Percentiles rank a stretch among this genome's conserved stretches.
phyloP scores from a whole-genome alignment of 2,329 filamentous ascomycete genomes.

The Colletotrichum destructivum region DNA sequence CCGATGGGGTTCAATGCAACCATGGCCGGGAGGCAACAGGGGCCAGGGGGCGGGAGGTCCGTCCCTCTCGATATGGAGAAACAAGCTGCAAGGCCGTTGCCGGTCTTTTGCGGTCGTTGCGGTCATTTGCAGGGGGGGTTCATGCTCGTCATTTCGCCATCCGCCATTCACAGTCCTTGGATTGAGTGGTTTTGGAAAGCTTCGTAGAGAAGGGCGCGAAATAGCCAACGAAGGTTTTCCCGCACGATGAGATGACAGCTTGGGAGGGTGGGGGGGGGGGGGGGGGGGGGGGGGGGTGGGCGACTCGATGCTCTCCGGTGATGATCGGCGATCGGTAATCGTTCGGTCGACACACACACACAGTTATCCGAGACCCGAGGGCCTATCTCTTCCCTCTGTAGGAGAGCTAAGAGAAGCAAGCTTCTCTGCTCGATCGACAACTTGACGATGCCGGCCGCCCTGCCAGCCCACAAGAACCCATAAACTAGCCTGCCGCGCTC shows the following conservation, averaged over 20 bases:
- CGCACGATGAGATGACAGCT: slow-evolving; percentile 3
- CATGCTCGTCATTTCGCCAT: slow-evolving; percentile 9
- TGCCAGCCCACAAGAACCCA: not conserved
- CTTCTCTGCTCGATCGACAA: too few relatives aligned
- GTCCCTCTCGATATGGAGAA: not conserved
- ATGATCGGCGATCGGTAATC: not conserved
- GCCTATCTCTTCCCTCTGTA: not conserved
- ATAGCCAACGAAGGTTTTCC: not conserved
- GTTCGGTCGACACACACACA: not conserved
- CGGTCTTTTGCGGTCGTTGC: too few relatives aligned
- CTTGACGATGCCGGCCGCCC: not conserved
- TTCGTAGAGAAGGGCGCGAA: not conserved
- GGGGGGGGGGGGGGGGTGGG: too few relatives aligned
- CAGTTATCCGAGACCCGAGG: not conserved
- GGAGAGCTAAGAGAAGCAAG: too few relatives aligned
- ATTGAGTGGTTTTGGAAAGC: not conserved
- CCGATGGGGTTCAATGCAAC: slow-evolving; percentile 23
- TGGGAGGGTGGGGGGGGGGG: too few relatives aligned
- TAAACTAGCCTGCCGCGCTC: not conserved
- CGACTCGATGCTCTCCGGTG: not conserved
- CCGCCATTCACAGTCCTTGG: not conserved
- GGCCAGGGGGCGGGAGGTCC: slow-evolving; percentile 7
- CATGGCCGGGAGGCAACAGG: slow-evolving; percentile 15
- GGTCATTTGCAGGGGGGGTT: not conserved
- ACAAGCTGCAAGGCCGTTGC: not conserved